phyloP scores from a whole-genome alignment of 2,329 filamentous ascomycete species.

The Meredithiella fracta region DNA sequence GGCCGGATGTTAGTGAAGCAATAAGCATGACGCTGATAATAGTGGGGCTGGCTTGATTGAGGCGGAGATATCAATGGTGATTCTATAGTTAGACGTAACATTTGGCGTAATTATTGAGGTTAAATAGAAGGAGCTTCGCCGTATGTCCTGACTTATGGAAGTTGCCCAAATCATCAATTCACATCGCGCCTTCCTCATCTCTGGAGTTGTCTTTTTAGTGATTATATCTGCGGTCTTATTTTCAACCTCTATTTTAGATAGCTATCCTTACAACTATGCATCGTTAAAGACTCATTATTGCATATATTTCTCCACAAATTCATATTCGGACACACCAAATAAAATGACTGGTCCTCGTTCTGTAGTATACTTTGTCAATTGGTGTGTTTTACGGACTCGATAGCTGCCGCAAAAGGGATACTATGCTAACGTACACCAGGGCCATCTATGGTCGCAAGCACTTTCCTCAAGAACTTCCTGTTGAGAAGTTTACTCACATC shows the following conservation, averaged over 20 bases:
- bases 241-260: not conserved
- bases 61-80: not conserved
- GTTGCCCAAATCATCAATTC: not conserved
- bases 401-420: not conserved
- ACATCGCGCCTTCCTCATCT: not conserved
- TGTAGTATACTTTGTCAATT: constrained; percentile 61
- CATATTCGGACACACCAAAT: not conserved
- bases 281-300: not conserved
- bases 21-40: not conserved
- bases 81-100: too few species aligned
- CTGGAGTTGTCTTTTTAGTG: not conserved
- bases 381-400: constrained; percentile 22
- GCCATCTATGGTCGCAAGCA: constrained; percentile 78
- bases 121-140: not conserved
- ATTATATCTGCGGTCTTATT: not conserved
- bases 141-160: not conserved
- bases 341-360: constrained; percentile 31
- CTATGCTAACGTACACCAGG: constrained; percentile 24
- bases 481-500: constrained; percentile 69
- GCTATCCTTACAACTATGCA: not conserved
- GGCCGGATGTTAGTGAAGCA: not conserved
- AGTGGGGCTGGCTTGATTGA: not conserved
- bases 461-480: constrained; percentile 68
- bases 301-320: not conserved
- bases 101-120: too few species aligned